phyloP scores from a whole-genome alignment of 176 grass and related monocot species.

The Pontederia paniculata region DNA sequence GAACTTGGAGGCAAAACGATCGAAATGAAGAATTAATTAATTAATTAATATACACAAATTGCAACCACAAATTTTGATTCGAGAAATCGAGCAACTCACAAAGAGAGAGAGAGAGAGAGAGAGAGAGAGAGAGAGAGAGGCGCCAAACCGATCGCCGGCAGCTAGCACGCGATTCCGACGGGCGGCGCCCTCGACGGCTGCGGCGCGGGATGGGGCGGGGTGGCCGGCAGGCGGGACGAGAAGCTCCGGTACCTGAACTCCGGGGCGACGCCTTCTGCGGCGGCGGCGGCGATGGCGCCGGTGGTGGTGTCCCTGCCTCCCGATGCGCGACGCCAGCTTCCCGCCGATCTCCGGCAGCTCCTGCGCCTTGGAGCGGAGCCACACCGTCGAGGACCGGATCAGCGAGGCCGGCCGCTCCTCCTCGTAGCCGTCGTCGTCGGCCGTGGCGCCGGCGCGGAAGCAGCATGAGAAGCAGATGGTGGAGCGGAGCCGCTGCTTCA shows the following conservation, averaged over 20 bases:
- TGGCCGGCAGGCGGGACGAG: slow-evolving; percentile 31
- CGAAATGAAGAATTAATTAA: no score
- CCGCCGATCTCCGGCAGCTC: slow-evolving; percentile 7
- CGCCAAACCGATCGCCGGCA: no score
- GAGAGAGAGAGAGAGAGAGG: no score
- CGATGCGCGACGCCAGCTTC: slow-evolving; percentile 1
- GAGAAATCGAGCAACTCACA: no score
- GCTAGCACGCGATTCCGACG: neutral
- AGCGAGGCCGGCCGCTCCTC: slow-evolving; percentile 15
- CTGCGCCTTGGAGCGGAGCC: slow-evolving; percentile 24
- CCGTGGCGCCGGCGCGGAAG: slow-evolving; percentile 1
- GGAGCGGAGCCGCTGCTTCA: slow-evolving; percentile 17
- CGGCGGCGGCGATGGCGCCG: slow-evolving; percentile 3
- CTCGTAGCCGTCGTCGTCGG: neutral
- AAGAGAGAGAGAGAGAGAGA: no score
- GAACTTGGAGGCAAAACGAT: no score
- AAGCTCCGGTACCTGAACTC: slow-evolving; percentile 18
- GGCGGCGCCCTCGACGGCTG: neutral
- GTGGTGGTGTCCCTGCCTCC: slow-evolving; percentile 1
- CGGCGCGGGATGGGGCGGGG: slow-evolving; percentile 13
- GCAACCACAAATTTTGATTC: no score
- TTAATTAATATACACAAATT: no score
- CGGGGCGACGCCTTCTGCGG: neutral
- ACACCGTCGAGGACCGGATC: slow-evolving; percentile 33
- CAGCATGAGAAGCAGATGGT: slow-evolving; percentile 24